Evolutionary conservation across 768 basidiomycete genomes (phyloP).

Genomic region (Psilocybe tampanensis): DNA sequence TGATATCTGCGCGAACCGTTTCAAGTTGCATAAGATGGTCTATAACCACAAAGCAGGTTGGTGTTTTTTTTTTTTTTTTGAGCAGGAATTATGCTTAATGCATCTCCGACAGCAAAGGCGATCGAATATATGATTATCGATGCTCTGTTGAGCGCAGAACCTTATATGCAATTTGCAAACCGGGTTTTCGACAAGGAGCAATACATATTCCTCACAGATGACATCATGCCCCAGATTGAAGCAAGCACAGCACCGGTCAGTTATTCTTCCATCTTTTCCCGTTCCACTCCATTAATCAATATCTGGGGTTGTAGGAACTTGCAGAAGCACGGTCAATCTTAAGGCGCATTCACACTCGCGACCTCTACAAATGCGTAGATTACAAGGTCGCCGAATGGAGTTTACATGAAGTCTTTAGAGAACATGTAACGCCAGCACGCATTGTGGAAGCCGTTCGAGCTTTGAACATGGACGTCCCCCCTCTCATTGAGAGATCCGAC

Average conservation of each 20-base stretch:
- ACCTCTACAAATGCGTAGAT: slow-evolving; percentile 74
- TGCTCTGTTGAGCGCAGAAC: slow-evolving; percentile 68
- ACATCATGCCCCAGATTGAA: slow-evolving; percentile 65
- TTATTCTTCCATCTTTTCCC: slow-evolving; percentile 2
- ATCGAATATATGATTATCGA: slow-evolving; percentile 89
- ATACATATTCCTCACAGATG: slow-evolving; percentile 70
- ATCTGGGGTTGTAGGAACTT: slow-evolving; percentile 50
- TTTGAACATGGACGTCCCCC: slow-evolving; percentile 8
- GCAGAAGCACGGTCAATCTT: slow-evolving; percentile 60
- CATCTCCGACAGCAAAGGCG: slow-evolving; percentile 57
- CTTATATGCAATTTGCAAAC: slow-evolving; percentile 59
- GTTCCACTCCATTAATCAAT: neutral
- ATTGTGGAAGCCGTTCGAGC: slow-evolving; percentile 44
- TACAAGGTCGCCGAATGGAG: slow-evolving; percentile 54
- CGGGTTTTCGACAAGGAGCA: slow-evolving; percentile 57
- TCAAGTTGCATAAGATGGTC: slow-evolving; percentile 80
- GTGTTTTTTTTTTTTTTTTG: neutral
- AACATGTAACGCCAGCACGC: slow-evolving; percentile 39
- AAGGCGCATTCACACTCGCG: slow-evolving; percentile 58
- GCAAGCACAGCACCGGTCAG: slow-evolving; percentile 51
- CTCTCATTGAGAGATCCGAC: neutral
- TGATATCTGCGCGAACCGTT: slow-evolving; percentile 73
- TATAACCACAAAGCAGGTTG: slow-evolving; percentile 66
- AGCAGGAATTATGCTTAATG: neutral
- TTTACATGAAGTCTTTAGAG: slow-evolving; percentile 33